phyloP scores from a whole-genome alignment of 768 basidiomycete genomes.

The Russula earlei region DNA sequence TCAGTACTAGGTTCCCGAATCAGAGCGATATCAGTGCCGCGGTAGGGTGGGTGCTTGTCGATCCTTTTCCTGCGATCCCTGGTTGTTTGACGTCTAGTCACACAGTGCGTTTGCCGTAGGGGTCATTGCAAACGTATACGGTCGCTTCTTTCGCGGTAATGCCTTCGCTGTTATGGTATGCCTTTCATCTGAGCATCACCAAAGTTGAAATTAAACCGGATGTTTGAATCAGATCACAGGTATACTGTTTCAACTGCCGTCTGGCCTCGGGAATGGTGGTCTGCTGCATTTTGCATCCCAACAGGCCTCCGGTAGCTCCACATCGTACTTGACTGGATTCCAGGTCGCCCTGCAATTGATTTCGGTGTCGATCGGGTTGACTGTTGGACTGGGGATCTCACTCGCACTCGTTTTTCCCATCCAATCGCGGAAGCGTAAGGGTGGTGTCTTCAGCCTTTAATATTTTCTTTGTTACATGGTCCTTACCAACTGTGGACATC shows the following conservation, averaged over 20 bases:
- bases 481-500: neutral
- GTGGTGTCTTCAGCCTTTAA: conserved; percentile 54
- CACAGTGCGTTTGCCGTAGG: conserved; percentile 70
- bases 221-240: conserved; percentile 44
- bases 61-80: neutral
- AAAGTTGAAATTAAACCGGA: neutral
- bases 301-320: conserved; percentile 40
- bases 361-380: conserved; percentile 67
- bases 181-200: neutral
- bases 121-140: conserved; percentile 68
- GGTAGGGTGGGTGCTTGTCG: conserved; percentile 41
- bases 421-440: conserved; percentile 46
- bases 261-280: conserved; percentile 72
- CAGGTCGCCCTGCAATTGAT: conserved; percentile 68
- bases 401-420: conserved; percentile 58
- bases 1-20: conserved; percentile 46
- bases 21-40: conserved; percentile 74
- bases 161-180: conserved; percentile 76
- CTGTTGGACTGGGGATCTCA: conserved; percentile 68
- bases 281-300: conserved; percentile 60
- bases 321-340: conserved; percentile 60
- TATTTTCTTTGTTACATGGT: too few relatives aligned
- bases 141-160: conserved; percentile 60
- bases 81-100: neutral
- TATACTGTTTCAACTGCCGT: conserved; percentile 78